Evolutionary conservation across 2,329 filamentous ascomycete species (phyloP), one percentile per base, ranked within the genome.

Genomic region (Clonostachys byssicola): DNA sequence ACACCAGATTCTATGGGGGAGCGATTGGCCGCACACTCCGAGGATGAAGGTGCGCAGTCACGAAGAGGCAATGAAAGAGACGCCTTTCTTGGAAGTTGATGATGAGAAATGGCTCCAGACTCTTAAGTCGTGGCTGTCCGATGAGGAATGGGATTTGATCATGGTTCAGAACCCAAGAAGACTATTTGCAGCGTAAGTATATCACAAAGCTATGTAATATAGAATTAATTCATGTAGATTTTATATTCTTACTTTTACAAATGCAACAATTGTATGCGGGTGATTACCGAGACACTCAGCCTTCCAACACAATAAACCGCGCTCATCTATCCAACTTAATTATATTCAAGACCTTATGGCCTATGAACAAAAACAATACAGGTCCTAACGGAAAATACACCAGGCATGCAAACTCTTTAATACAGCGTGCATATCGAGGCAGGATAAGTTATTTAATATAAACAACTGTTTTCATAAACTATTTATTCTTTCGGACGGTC

Each of bases 1-100:
- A 10, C 45, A 52, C 17, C 57, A 54, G 5, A 47, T 68, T 10
- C 34, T 68, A 2, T 70, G 36, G 64, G 63, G 65, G 66, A 70
- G 65, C 50, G 66, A 69, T 41, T 70, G 63, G 63, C 64, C 65
- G 2, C 65, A 68, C 48, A 67, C 63, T 2, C 64, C 65, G 0
- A 54, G 60, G 14, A 68, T 67, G 65, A 67, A 62, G 44, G 58
- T 65, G 2, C 60, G 65, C 1, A 60, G 48, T 6, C 54, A 49
- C 6, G 60, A 66, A 42, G 64, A 64, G 34, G 65, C 63, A 2
- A 46, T 68, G 47, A 52, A 49, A 5, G 64, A 66, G 46, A 61
- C 61, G 7, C 54, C 57, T 0, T 54, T 52, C 14, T 34, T 60
- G 3, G 51, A 52, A 5, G 52, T 60, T 2, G 52, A 60, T 23